A percentile compares a stretch with the other conserved stretches of the same genome.
Evolutionary conservation across 495 filamentous ascomycete species (phyloP).

Genomic region (Penicillium cosmopolitanum): DNA sequence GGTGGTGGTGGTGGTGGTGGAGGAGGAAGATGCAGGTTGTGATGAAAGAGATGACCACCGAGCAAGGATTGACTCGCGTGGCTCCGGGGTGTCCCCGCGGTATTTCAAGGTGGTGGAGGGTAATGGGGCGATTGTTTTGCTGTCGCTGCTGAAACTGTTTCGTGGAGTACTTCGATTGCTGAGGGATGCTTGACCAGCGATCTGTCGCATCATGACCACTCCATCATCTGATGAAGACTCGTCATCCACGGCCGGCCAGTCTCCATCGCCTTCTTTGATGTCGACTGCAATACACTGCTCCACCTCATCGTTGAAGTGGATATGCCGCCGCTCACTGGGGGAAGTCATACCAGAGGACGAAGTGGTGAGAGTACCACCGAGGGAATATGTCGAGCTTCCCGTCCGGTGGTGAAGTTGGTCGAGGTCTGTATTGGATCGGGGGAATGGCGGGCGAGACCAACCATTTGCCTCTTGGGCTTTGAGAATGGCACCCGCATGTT

Average conservation of each 20-base stretch:
- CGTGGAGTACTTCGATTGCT: conserved; percentile 53
- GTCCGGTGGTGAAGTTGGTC: conserved; percentile 51
- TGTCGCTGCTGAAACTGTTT: conserved; percentile 63
- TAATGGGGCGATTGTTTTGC: conserved; percentile 90
- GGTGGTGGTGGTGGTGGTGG: conserved; percentile 14
- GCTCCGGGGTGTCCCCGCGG: conserved; percentile 76
- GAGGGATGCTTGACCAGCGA: conserved; percentile 46
- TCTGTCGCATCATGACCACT: conserved; percentile 82
- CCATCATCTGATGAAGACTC: conserved; percentile 76
- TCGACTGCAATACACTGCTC: conserved; percentile 96
- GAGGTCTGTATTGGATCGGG: conserved; percentile 69
- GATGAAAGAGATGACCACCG: conserved; percentile 39
- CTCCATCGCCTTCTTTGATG: conserved; percentile 71
- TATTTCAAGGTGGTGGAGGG: conserved; percentile 93
- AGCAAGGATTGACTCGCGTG: conserved; percentile 37
- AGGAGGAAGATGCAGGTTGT: neutral
- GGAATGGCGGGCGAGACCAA: conserved; percentile 49
- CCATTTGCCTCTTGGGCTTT: conserved; percentile 79
- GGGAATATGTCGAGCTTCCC: conserved; percentile 33
- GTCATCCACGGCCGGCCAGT: conserved; percentile 51
- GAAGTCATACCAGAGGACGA: conserved; percentile 58
- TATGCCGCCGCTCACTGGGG: conserved; percentile 77
- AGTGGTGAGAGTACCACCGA: conserved; percentile 34
- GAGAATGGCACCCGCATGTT: conserved; percentile 90
- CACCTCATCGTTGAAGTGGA: conserved; percentile 95